phyloP scores from a whole-genome alignment of 768 basidiomycete genomes.

The Suillus variegatus region DNA sequence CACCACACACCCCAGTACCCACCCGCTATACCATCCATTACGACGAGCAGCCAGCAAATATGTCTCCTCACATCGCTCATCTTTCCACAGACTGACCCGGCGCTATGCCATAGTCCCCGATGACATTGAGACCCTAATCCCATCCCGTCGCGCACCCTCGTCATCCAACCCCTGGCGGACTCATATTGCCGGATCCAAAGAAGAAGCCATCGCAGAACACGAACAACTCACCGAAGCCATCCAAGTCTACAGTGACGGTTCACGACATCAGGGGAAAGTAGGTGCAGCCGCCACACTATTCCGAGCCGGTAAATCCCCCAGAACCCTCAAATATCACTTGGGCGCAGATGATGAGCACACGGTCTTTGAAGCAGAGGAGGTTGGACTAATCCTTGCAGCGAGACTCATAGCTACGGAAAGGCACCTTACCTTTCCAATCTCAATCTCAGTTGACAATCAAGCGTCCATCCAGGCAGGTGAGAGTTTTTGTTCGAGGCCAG shows the following conservation, averaged over 20 bases:
- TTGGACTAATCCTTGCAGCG: too few species aligned
- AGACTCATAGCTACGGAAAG: too few species aligned
- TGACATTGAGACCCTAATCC: background rate
- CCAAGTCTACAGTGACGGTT: slow-evolving; percentile 20
- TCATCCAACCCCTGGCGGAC: background rate
- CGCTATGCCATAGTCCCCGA: background rate
- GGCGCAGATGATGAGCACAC: too few species aligned
- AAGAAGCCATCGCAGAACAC: background rate
- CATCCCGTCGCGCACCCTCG: background rate
- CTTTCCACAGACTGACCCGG: background rate
- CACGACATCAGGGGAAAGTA: background rate
- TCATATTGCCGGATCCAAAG: background rate
- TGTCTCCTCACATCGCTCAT: background rate
- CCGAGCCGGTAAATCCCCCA: rapidly evolving
- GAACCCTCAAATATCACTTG: slow-evolving; percentile 3
- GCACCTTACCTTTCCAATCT: too few species aligned
- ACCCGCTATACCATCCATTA: background rate
- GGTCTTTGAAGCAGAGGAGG: too few species aligned
- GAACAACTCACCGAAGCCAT: background rate
- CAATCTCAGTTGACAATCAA: too few species aligned
- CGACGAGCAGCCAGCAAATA: background rate
- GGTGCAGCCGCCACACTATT: slow-evolving; percentile 14
- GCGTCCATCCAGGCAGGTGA: too few species aligned
- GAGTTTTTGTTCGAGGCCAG: too few species aligned
- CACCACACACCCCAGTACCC: background rate